These are phyloP conservation scores for Fusarium floridanum DNA, from an alignment of 2,329 filamentous ascomycete species.

Conservation along the genomic window DNA sequence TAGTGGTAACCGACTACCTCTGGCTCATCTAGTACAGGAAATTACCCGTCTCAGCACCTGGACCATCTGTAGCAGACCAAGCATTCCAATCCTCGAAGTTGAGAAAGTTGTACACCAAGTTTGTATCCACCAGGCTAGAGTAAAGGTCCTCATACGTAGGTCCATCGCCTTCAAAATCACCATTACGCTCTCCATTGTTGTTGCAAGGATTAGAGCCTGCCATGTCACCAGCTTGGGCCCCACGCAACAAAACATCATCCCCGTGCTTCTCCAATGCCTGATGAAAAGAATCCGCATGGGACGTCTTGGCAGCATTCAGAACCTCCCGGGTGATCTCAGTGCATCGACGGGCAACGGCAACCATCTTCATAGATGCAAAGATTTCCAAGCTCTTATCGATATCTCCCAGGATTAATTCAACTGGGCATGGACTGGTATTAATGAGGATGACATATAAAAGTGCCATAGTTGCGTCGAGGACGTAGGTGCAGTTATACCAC, in stretches of 20 bases:
- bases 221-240: not conserved
- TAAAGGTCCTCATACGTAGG: not conserved
- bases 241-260: not conserved
- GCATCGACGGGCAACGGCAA: slow-evolving; percentile 17
- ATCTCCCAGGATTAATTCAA: not conserved
- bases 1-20: too few species aligned
- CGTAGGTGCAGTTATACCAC: slow-evolving; percentile 27
- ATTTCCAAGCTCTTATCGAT: slow-evolving; percentile 22
- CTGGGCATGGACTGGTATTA: not conserved
- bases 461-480: slow-evolving; percentile 22
- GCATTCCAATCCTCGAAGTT: not conserved
- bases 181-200: not conserved
- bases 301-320: not conserved
- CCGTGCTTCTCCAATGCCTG: not conserved
- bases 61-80: not conserved
- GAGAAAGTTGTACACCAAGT: not conserved
- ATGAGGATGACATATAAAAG: slow-evolving; percentile 17
- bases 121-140: not conserved
- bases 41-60: not conserved
- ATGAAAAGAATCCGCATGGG: not conserved
- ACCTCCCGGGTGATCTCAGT: slow-evolving; percentile 19
- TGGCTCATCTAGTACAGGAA: not conserved
- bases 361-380: slow-evolving; percentile 17
- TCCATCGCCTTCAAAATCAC: not conserved
- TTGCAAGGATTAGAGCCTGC: not conserved